Evolutionary conservation across 192 early-diverging fungal genomes (phyloP), one percentile per base, ranked within the genome.

Genomic region (Lunasporangiospora selenospora): DNA sequence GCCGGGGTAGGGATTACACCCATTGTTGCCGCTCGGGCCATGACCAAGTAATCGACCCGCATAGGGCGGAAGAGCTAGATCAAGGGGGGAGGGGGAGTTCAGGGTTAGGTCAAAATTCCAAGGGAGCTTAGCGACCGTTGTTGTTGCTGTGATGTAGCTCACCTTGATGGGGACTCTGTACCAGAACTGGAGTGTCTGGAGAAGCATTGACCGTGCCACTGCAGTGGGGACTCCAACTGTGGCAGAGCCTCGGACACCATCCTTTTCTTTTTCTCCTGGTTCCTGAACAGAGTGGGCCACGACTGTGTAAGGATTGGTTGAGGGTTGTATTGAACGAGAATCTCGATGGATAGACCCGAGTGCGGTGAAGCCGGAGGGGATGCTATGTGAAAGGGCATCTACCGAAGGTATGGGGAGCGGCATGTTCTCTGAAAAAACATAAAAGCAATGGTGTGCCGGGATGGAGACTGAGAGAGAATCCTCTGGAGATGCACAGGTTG

Each of bases 41-140:
- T 89, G n/a, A 89, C 81, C 44, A 90, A 55, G 54, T 92, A 92
- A 62, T 92, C 91, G 6, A 92, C 88, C 9, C 91, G 79, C 63
- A 92, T 75, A 6, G 91, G 91, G 6, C 91, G 78, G 38, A 92
- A 92, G 12, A 92, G 78, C 80, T 90, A 46, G 15, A 31, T 19
- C n/a, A 36, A n/a, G 19, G 24, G 29, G 4, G 4, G 10, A 30
- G 15, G 24, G 2, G n/a, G 23, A 15, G 0, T 18, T 21, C 18
- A 39, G 24, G 31, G 26, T 41, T 3, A n/a, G 38, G 39, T 15
- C 6, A 42, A 40, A 41, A 30, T 19, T n/a, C n/a, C n/a, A n/a
- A n/a, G n/a, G n/a, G n/a, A n/a, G n/a, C n/a, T n/a, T n/a, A n/a
- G n/a, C n/a, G n/a, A n/a, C n/a, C n/a, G n/a, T n/a, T n/a, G n/a